Evolutionary conservation across 257 asterid species (phyloP).

Genomic region (Parsonsia alboflavescens): DNA sequence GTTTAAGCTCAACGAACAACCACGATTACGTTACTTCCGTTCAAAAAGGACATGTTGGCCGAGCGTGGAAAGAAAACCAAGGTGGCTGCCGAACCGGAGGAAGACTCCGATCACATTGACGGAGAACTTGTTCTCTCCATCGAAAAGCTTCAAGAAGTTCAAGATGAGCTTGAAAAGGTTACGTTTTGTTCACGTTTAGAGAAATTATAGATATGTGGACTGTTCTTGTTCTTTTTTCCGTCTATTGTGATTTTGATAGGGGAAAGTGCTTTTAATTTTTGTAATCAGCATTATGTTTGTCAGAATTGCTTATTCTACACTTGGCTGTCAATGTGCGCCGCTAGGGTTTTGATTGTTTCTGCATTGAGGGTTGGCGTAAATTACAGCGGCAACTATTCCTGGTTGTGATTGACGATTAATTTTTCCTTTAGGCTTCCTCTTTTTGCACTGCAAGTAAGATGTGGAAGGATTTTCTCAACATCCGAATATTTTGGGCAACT

Average conservation of each 20-base stretch:
- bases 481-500: not conserved
- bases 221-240: not conserved
- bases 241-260: not conserved
- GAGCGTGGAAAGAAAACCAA: conserved; percentile 39
- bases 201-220: not conserved
- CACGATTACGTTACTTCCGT: not conserved
- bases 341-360: not conserved
- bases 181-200: conserved; percentile 2
- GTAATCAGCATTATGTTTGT: not conserved
- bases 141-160: conserved; percentile 44
- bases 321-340: not conserved
- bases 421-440: not conserved
- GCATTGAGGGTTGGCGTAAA: not conserved
- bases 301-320: not conserved
- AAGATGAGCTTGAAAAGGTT: conserved; percentile 50
- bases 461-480: not conserved
- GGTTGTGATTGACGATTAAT: not conserved
- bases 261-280: not conserved
- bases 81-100: conserved; percentile 25
- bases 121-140: conserved; percentile 25
- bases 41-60: conserved; percentile 30
- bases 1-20: conserved; percentile 3
- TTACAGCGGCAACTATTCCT: not conserved
- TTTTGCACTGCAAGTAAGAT: not conserved
- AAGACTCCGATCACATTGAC: conserved; percentile 24